phyloP scores from a whole-genome alignment of 305 asterid genomes.

The Solanum hybrid region DNA sequence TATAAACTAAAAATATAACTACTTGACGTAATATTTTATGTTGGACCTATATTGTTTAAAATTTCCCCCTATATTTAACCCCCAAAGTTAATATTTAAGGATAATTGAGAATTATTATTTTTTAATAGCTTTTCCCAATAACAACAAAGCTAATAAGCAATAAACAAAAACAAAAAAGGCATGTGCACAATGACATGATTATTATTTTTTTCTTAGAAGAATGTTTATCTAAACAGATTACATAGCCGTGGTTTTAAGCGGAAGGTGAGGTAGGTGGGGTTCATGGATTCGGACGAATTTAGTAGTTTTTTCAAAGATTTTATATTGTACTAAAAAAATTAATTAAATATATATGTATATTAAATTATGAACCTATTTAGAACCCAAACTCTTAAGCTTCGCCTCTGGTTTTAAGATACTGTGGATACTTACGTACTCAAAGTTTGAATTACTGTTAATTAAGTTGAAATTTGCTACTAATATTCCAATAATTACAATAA shows the following conservation, averaged over 20 bases:
- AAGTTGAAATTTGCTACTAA: background rate
- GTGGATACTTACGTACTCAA: background rate
- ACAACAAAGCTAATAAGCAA: background rate
- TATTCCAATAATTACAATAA: background rate
- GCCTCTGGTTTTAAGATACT: background rate
- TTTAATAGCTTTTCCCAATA: background rate
- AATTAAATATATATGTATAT: too few species aligned
- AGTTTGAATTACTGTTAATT: background rate
- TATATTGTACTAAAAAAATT: too few species aligned
- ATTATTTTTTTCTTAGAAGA: too few species aligned
- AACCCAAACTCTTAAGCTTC: too few species aligned
- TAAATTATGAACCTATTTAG: too few species aligned
- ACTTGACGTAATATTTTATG: background rate
- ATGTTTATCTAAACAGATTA: background rate
- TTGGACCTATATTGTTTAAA: too few species aligned
- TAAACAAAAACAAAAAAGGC: background rate
- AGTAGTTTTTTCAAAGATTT: too few species aligned
- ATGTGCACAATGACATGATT: background rate
- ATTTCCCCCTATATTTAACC: background rate
- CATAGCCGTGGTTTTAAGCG: background rate
- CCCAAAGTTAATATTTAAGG: background rate
- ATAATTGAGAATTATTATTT: background rate
- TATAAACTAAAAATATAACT: too few species aligned
- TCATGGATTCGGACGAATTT: too few species aligned
- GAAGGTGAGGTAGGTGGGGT: too few species aligned